These are phyloP conservation scores for Diaporthe citri DNA, from an alignment of 2,329 filamentous ascomycete genomes.

Conservation along the genomic window DNA sequence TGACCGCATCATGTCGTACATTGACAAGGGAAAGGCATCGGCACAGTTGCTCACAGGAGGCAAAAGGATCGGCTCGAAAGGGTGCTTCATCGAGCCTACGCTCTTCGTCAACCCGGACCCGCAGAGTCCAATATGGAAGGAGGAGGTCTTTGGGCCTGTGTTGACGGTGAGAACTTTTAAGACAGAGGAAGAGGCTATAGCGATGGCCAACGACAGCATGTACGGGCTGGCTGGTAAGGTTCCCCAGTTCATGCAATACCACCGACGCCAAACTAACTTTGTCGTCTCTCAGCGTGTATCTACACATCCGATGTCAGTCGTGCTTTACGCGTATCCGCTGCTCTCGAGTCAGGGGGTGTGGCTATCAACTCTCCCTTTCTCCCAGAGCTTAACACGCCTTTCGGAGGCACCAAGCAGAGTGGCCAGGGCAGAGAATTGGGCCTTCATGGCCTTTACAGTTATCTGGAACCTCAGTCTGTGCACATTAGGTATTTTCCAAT, in stretches of 20 bases:
- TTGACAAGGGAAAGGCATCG: conserved; percentile 5
- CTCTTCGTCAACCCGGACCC: conserved; percentile 9
- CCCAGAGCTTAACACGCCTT: conserved; percentile 25
- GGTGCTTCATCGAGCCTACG: conserved; percentile 24
- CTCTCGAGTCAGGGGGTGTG: conserved; percentile 25
- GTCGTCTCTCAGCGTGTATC: neutral
- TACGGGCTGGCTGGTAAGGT: conserved; percentile 18
- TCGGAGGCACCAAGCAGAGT: conserved; percentile 32
- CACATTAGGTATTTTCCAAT: conserved; percentile 12
- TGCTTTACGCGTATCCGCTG: conserved; percentile 13
- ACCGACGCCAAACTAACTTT: neutral
- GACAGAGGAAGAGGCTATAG: conserved; percentile 28
- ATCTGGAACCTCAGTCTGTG: conserved; percentile 27
- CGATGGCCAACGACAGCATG: conserved; percentile 25
- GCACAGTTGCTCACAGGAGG: conserved; percentile 5
- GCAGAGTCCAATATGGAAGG: conserved; percentile 20
- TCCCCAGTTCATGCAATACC: neutral
- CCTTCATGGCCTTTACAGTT: conserved; percentile 27
- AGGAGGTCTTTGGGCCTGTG: conserved; percentile 31
- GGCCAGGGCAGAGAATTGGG: conserved; percentile 32
- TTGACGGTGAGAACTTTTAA: conserved; percentile 20
- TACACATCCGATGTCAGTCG: conserved; percentile 33
- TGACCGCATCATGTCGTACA: conserved; percentile 30
- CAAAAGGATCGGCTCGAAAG: conserved; percentile 14
- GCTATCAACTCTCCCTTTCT: conserved; percentile 21